Evolutionary conservation across 177 flowering plant genomes (phyloP), one percentile per base, ranked within the genome.

Genomic region (Tripterygium wilfordii): DNA sequence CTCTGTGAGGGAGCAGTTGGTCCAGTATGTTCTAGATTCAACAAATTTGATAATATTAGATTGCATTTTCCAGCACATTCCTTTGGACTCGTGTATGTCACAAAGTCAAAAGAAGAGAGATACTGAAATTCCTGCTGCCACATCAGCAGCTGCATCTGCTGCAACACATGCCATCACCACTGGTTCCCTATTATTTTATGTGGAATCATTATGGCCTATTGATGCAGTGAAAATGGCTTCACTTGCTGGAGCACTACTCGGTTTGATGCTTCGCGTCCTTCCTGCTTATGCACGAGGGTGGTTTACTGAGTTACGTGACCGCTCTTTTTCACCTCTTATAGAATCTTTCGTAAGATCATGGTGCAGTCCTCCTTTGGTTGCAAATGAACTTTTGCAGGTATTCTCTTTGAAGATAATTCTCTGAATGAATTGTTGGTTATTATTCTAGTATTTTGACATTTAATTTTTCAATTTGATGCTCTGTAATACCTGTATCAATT

Each of bases 261-360:
- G 96, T 42, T 46, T 82, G 71, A 84, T 89, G 96, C 86, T 94
- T 53, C 64, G 77, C 49, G 57, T 77, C 61, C 96, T 94, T 41
- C 99, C 99, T 50, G 96, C 97, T 39, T 94, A 84, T 66, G 96
- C 87, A 26, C 73, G 97, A 36, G 84, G 66, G 42, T 89, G 97
- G 97, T 89, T 84, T 59, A 69, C 75, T 53, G 76, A 78, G 37
- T 50, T 87, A 50, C 92, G 96, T 31, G 92, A 89, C 51, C 92
- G 91, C 28, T 76, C 96, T 30, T 38, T 64, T 32, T 86, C 82
- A 56, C 52, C 79, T 51, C 59, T 66, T 2, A 71, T 87, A 49
- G 99, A 94, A 49, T 67, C 57, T 13, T 94, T 89, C 60, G 87
- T 97, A 19, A 83, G 76, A 68, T 1, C 71, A 14, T 90, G 88